A percentile compares a stretch with the other conserved stretches of the same genome.
These are phyloP conservation scores for Zoysia matrella DNA, from an alignment of 202 grass and related monocot genomes.

Conservation along the genomic window DNA sequence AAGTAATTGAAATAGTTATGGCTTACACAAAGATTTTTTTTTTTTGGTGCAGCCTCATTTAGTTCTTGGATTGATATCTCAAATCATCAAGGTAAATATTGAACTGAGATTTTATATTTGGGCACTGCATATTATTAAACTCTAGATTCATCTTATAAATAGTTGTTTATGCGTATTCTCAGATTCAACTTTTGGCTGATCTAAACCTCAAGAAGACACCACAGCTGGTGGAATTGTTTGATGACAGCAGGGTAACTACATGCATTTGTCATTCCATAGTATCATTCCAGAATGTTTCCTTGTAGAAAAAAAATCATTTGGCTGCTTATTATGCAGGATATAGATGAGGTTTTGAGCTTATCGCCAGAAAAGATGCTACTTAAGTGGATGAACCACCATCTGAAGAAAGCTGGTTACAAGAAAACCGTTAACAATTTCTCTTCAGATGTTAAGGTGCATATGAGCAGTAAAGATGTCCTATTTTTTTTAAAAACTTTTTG, in stretches of 20 bases:
- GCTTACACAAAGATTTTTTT: slow-evolving; percentile 32
- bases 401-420: slow-evolving; percentile 96
- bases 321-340: slow-evolving; percentile 71
- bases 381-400: slow-evolving; percentile 99
- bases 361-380: slow-evolving; percentile 96
- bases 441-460: slow-evolving; percentile 88
- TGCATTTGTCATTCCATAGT: slow-evolving; percentile 7
- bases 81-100: slow-evolving; percentile 95
- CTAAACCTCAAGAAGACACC: slow-evolving; percentile 98
- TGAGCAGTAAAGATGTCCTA: slow-evolving; percentile 1
- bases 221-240: slow-evolving; percentile 90
- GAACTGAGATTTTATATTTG: slow-evolving; percentile 20
- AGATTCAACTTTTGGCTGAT: slow-evolving; percentile 99
- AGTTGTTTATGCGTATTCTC: slow-evolving; percentile 35
- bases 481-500: slow-evolving; percentile 16
- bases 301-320: slow-evolving; percentile 19
- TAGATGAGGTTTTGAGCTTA: slow-evolving; percentile 89
- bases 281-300: slow-evolving; percentile 18
- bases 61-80: slow-evolving; percentile 97
- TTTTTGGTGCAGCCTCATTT: slow-evolving; percentile 83
- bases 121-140: neutral
- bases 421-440: slow-evolving; percentile 99
- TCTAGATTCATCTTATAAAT: slow-evolving; percentile 32
- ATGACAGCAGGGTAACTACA: slow-evolving; percentile 77
- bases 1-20: slow-evolving; percentile 4